Conservation (phyloP, 768 basidiomycete species). For the Tylopilus intermedius region DNA sequence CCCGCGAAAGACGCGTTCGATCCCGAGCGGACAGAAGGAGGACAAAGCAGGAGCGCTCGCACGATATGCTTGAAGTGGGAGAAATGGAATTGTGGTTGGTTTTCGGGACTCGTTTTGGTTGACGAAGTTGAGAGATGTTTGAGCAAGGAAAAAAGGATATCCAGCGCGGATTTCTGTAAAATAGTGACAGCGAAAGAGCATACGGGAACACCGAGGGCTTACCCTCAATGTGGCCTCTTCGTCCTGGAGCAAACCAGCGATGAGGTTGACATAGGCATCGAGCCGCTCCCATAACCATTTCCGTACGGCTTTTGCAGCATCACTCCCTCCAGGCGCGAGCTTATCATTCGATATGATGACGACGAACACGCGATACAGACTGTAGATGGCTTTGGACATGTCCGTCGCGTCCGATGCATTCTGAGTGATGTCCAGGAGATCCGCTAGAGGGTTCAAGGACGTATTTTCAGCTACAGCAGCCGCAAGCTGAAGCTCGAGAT, state of each 20-base stretch:
- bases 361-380: conserved; percentile 75
- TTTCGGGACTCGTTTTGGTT: conserved; percentile 38
- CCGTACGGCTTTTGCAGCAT: conserved; percentile 56
- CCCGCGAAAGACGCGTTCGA: conserved; percentile 26
- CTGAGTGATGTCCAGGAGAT: conserved; percentile 60
- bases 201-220: conserved; percentile 23
- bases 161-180: conserved; percentile 59
- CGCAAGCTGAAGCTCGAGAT: conserved; percentile 54
- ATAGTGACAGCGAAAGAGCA: conserved; percentile 2
- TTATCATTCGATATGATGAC: conserved; percentile 55
- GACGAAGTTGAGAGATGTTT: conserved; percentile 71
- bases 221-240: conserved; percentile 74
- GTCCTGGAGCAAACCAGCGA: conserved; percentile 69
- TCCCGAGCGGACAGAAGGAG: conserved; percentile 38
- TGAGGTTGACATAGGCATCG: conserved; percentile 61
- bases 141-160: conserved; percentile 72
- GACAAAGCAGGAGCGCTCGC: conserved; percentile 56
- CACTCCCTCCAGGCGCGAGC: conserved; percentile 46
- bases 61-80: conserved; percentile 65
- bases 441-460: conserved; percentile 74
- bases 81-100: conserved; percentile 62
- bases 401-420: conserved; percentile 46
- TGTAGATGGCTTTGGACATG: conserved; percentile 74
- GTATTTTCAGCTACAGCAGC: conserved; percentile 46
- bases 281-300: conserved; percentile 78